Evolutionary conservation across 345 rosid genomes (phyloP), one percentile per base, ranked within the genome.

Genomic region (Salix exigua): DNA sequence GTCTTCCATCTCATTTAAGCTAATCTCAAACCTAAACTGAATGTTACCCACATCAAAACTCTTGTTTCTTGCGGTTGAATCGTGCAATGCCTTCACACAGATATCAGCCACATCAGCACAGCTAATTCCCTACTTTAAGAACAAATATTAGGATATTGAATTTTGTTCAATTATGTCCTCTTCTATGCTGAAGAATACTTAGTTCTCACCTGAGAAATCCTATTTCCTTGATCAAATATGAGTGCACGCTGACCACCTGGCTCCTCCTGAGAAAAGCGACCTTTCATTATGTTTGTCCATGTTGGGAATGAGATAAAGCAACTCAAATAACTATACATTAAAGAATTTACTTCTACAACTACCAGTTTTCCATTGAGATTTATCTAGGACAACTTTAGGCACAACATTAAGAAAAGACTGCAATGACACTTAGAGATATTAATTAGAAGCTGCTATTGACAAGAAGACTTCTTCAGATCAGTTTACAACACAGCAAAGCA

Each of bases 241-340:
- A 95, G 94, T 69, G 99, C 98, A 61, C 94, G 92, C 81, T 95
- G 99, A 21, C 99, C 99, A 4, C 98, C 98, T 14, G 98, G 99
- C 81, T 93, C 98, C 86, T 91, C 99, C 99, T 95, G 91, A 70
- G 71, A 82, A 66, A 48, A 48, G 53, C 7, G 1, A 48, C 6
- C 53, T 48, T 48, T 48, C 53, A 48, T 48, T 48, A 48, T 48
- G 53, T 48, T 48, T 48, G 37, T 48, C 53, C 53, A 48, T 48
- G 53, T 48, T 48, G 53, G 53, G 53, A 6, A 5, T 4, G 53
- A 48, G 53, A 48, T 48, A 48, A 48, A 48, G 53, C 53, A 48
- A 17, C 53, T 48, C 53, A 1, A 48, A 48, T 48, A 48, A 48
- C 21, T 48, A 48, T 48, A 48, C 53, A 48, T 48, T 48, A 48